Conservation (phyloP, 2,329 filamentous ascomycete species). For the Colletotrichum cereale region DNA sequence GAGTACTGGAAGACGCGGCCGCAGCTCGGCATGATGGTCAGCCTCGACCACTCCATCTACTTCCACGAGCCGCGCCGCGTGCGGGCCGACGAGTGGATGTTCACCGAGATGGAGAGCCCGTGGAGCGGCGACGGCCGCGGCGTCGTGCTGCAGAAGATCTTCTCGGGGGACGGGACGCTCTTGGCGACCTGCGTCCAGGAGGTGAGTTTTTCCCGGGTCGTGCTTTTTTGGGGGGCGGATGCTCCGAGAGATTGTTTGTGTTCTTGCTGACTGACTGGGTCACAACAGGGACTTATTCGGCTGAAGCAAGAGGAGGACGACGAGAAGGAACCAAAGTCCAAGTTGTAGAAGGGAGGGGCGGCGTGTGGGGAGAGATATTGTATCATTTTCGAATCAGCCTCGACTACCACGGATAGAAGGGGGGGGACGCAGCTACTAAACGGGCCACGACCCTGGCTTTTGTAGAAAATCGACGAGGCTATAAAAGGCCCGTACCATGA, state of each 20-base stretch:
- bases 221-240: neutral
- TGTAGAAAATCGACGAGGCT: neutral
- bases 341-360: slow-evolving; percentile 46
- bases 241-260: neutral
- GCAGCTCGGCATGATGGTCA: slow-evolving; percentile 86
- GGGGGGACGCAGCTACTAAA: neutral
- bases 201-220: slow-evolving; percentile 58
- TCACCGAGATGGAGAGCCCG: slow-evolving; percentile 82
- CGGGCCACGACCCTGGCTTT: neutral
- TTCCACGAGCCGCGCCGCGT: slow-evolving; percentile 72
- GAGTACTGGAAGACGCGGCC: slow-evolving; percentile 66
- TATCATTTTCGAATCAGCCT: neutral
- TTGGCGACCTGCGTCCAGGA: slow-evolving; percentile 86
- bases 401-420: neutral
- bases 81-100: slow-evolving; percentile 80
- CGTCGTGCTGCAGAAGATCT: slow-evolving; percentile 81
- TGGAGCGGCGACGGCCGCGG: slow-evolving; percentile 85
- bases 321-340: slow-evolving; percentile 49
- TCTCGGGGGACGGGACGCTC: slow-evolving; percentile 76
- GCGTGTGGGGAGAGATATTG: neutral
- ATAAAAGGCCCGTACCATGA: neutral
- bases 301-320: slow-evolving; percentile 56
- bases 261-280: slow-evolving; percentile 42
- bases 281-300: slow-evolving; percentile 64
- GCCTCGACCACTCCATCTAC: slow-evolving; percentile 80